Evolutionary conservation across 257 asterid genomes (phyloP).

Genomic region (Nyctanthes arbortristis): DNA sequence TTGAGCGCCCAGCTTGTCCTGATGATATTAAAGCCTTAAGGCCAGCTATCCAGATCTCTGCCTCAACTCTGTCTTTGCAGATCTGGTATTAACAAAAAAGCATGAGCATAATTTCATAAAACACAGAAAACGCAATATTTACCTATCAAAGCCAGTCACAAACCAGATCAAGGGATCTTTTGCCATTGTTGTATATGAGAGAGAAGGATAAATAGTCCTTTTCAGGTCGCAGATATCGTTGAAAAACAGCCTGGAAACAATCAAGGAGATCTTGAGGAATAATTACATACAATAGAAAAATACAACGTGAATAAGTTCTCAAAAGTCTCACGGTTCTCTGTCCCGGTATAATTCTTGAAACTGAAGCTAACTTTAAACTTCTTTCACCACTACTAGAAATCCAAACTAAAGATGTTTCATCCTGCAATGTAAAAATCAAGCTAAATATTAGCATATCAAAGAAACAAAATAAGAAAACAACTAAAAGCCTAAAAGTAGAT

Average conservation of each 20-base stretch:
- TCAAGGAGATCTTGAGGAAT: background rate
- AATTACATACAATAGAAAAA: slow-evolving; percentile 17
- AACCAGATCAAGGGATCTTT: slow-evolving; percentile 94
- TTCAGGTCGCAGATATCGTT: slow-evolving; percentile 87
- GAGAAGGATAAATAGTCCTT: slow-evolving; percentile 95
- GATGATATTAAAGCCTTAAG: slow-evolving; percentile 69
- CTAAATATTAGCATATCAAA: slow-evolving; percentile 24
- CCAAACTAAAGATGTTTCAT: slow-evolving; percentile 78
- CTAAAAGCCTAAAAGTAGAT: slow-evolving; percentile 7
- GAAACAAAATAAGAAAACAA: background rate
- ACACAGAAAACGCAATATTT: slow-evolving; percentile 8
- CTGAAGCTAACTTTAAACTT: slow-evolving; percentile 75
- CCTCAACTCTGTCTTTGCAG: slow-evolving; percentile 87
- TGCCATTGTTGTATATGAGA: slow-evolving; percentile 78
- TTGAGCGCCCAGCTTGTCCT: slow-evolving; percentile 64
- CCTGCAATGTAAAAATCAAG: slow-evolving; percentile 42
- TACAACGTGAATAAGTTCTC: slow-evolving; percentile 16
- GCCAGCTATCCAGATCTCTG: slow-evolving; percentile 89
- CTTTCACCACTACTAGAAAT: slow-evolving; percentile 82
- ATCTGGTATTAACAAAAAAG: slow-evolving; percentile 49
- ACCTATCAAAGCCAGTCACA: slow-evolving; percentile 28
- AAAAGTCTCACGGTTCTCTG: slow-evolving; percentile 83
- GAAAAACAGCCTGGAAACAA: slow-evolving; percentile 77
- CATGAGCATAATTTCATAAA: slow-evolving; percentile 18
- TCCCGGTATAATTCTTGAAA: slow-evolving; percentile 83